A percentile compares a stretch with the other conserved stretches of the same genome.
Evolutionary conservation across 495 filamentous ascomycete genomes (phyloP).

Genomic region (Gamarada debralockiae): DNA sequence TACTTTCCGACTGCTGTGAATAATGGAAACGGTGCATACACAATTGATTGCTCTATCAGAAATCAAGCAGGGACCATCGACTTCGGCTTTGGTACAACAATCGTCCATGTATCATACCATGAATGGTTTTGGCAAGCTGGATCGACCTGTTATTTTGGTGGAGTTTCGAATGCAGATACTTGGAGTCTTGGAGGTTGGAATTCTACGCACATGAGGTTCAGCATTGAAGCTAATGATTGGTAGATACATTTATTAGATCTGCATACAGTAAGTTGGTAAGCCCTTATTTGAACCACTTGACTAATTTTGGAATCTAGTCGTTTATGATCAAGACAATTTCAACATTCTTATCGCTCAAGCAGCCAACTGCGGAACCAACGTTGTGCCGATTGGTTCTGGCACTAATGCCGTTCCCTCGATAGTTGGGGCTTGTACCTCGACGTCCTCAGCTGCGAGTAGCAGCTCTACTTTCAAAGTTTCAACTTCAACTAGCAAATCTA

Average conservation of each 20-base stretch:
- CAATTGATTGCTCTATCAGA: not conserved
- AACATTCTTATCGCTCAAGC: slow-evolving; percentile 23
- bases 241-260: not conserved
- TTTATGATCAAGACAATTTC: slow-evolving; percentile 34
- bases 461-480: not conserved
- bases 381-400: not conserved
- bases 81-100: slow-evolving; percentile 12
- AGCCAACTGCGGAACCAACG: not conserved
- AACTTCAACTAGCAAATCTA: not conserved
- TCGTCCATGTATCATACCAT: slow-evolving; percentile 8
- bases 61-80: slow-evolving; percentile 2
- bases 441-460: not conserved
- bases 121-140: slow-evolving; percentile 9
- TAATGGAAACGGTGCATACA: not conserved
- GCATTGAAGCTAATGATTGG: not conserved
- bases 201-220: no score
- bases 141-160: not conserved
- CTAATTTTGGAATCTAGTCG: slow-evolving; percentile 11
- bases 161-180: not conserved
- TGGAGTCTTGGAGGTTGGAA: not conserved
- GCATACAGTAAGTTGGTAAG: not conserved
- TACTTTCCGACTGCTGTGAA: slow-evolving; percentile 2
- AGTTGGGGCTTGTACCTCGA: not conserved
- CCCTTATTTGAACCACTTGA: not conserved
- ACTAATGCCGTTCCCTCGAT: not conserved